phyloP scores from a whole-genome alignment of 176 grass and related monocot species.

The Bothriochloa decipiens region DNA sequence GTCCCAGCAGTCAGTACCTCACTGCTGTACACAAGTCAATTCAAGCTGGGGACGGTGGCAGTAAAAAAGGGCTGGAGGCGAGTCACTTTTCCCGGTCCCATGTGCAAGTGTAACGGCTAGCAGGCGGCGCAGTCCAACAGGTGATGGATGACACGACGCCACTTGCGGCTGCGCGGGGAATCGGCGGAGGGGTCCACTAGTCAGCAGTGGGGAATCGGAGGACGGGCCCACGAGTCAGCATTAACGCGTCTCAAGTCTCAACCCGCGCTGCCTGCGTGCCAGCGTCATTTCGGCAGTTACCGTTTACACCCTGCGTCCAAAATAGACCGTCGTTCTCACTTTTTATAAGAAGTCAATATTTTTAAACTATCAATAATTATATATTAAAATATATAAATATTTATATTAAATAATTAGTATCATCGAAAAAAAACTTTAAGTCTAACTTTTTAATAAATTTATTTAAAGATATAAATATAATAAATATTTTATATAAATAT shows the following conservation, averaged over 20 bases:
- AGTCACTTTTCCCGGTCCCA: neutral
- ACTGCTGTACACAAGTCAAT: neutral
- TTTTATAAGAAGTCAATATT: too few species aligned
- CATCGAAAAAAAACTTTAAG: too few species aligned
- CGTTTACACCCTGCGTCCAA: slow-evolving; percentile 37
- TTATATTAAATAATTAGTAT: too few species aligned
- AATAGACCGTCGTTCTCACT: too few species aligned
- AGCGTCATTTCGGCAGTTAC: slow-evolving; percentile 46
- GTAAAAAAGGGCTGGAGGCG: neutral
- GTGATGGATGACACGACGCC: slow-evolving; percentile 46
- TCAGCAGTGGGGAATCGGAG: neutral
- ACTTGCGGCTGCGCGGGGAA: neutral
- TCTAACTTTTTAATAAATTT: too few species aligned
- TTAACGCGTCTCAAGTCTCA: too few species aligned
- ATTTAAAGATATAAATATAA: too few species aligned
- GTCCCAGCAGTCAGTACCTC: neutral
- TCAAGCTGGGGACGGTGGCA: neutral
- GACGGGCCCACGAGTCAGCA: neutral
- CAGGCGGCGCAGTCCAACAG: neutral
- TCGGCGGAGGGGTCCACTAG: rapidly evolving
- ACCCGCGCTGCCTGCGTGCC: neutral
- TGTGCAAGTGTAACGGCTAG: slow-evolving; percentile 29
- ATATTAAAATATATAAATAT: too few species aligned
- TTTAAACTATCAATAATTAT: too few species aligned
- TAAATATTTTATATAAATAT: too few species aligned